A percentile compares a stretch with the other conserved stretches of the same genome.
phyloP scores from a whole-genome alignment of 257 asterid genomes.

The Lycium barbarum region DNA sequence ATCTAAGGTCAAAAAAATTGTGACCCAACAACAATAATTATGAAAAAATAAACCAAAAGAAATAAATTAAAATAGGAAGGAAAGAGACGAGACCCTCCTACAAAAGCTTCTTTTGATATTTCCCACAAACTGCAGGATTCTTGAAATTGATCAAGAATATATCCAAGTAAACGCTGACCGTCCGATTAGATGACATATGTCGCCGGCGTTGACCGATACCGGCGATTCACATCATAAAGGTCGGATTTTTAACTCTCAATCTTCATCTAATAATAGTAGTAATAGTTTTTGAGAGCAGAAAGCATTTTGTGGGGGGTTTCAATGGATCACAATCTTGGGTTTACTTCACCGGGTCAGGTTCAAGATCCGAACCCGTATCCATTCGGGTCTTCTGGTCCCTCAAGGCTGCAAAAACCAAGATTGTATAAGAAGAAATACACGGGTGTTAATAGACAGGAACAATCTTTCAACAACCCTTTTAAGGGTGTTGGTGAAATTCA shows the following conservation, averaged over 20 bases:
- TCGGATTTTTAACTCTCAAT: slow-evolving; percentile 43
- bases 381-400: slow-evolving; percentile 50
- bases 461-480: slow-evolving; percentile 46
- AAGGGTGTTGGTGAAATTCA: slow-evolving; percentile 40
- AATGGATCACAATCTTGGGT: slow-evolving; percentile 77
- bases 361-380: slow-evolving; percentile 36
- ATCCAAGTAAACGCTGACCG: slow-evolving; percentile 29
- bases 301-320: background rate
- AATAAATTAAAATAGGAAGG: too few relatives aligned
- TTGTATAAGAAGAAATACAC: slow-evolving; percentile 63
- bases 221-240: slow-evolving; percentile 44
- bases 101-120: slow-evolving; percentile 12
- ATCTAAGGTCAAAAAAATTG: too few relatives aligned
- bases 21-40: too few relatives aligned
- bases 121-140: slow-evolving; percentile 7
- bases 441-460: slow-evolving; percentile 33
- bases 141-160: slow-evolving; percentile 27
- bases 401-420: slow-evolving; percentile 57
- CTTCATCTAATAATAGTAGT: slow-evolving; percentile 6
- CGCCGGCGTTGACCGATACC: slow-evolving; percentile 65
- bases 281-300: background rate
- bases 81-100: background rate
- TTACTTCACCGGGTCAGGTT: slow-evolving; percentile 46
- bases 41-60: too few relatives aligned
- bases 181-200: slow-evolving; percentile 65